Conservation (phyloP, 306 rosid species). For the Glycyrrhiza uralensis region DNA sequence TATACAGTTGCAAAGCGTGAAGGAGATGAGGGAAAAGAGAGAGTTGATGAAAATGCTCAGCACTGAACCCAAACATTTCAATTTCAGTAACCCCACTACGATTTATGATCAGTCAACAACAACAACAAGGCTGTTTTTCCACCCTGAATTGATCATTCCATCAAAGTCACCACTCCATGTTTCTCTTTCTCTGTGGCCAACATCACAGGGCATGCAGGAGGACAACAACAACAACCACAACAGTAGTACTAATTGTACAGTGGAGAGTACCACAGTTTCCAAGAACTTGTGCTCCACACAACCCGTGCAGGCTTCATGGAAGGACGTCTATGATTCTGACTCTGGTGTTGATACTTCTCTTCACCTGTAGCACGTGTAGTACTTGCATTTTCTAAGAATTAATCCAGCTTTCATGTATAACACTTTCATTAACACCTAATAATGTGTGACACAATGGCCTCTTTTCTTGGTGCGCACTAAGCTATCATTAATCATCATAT, state of each 20-base stretch:
- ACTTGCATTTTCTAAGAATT: conserved; percentile 4
- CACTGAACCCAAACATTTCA: conserved; percentile 25
- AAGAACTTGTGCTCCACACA: conserved; percentile 29
- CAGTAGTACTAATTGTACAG: neutral
- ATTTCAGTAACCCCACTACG: conserved; percentile 15
- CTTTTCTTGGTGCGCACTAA: neutral
- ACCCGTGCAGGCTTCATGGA: conserved; percentile 25
- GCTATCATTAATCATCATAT: neutral
- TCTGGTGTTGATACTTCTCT: conserved; percentile 80
- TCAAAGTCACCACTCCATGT: conserved; percentile 32
- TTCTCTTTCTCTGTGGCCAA: conserved; percentile 54
- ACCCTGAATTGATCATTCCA: conserved; percentile 33
- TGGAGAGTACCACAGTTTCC: conserved; percentile 26
- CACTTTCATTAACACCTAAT: neutral
- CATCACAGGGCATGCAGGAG: conserved; percentile 26
- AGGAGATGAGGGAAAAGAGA: conserved; percentile 73
- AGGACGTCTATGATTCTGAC: conserved; percentile 31
- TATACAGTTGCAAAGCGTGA: conserved; percentile 66
- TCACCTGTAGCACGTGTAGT: conserved; percentile 48
- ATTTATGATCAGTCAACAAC: conserved; percentile 1
- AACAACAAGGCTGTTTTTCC: conserved; percentile 33
- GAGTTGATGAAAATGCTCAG: conserved; percentile 40
- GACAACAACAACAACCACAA: neutral
- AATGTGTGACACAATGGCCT: neutral
- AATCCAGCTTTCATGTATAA: conserved; percentile 5